Evolutionary conservation across 768 basidiomycete species (phyloP).

Genomic region (Phylloporus sp.): DNA sequence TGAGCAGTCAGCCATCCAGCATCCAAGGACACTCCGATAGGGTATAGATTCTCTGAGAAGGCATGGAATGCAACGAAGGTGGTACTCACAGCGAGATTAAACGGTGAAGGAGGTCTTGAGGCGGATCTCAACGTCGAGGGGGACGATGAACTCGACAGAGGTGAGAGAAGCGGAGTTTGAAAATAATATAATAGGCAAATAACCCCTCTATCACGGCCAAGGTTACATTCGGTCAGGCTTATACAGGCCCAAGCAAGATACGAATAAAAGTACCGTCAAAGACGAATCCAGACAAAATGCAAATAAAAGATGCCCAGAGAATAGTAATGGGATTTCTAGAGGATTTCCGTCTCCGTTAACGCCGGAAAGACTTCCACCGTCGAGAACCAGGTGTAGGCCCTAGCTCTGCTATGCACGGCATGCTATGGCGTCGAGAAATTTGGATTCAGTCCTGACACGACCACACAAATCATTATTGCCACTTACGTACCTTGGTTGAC

Average conservation of each 20-base stretch:
- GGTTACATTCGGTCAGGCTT: no score
- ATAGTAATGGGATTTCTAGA: background rate
- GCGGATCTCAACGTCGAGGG: constrained; percentile 37
- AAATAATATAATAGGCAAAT: constrained; percentile 11
- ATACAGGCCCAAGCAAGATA: background rate
- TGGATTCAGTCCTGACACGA: background rate
- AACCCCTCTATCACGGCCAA: background rate
- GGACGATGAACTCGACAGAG: constrained; percentile 24
- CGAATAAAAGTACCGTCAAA: background rate
- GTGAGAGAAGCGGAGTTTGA: constrained; percentile 22
- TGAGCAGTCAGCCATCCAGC: constrained; percentile 32
- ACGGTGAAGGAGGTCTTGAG: constrained; percentile 25
- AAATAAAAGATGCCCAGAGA: constrained; percentile 1
- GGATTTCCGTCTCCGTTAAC: constrained; percentile 6
- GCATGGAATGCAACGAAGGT: background rate
- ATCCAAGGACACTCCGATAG: constrained; percentile 3
- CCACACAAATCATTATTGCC: background rate
- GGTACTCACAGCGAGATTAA: constrained; percentile 21
- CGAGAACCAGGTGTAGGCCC: background rate
- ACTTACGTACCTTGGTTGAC: constrained; percentile 16
- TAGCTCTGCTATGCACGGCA: background rate
- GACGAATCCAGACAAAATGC: background rate
- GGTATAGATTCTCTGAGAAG: constrained; percentile 4
- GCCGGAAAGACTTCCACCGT: constrained; percentile 6
- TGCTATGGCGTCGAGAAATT: background rate